Conservation (phyloP, 2,329 filamentous ascomycete genomes). For the Colletotrichum sp. region DNA sequence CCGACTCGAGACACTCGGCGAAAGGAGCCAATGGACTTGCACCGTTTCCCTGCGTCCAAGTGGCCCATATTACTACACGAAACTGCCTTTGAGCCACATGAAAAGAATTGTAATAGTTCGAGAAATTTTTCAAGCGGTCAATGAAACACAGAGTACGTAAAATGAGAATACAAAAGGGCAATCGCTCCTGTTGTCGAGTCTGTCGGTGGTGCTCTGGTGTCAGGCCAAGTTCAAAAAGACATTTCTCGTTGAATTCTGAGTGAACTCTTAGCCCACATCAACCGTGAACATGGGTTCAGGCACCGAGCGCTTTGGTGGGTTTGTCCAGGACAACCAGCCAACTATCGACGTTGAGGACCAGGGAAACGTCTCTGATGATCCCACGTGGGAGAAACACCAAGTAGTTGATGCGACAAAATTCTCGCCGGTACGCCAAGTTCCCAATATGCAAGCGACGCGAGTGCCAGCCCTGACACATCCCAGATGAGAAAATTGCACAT, state of each 20-base stretch:
- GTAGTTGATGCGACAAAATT: conserved; percentile 35
- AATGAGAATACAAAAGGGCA: neutral
- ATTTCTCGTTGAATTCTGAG: neutral
- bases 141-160: neutral
- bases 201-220: neutral
- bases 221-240: neutral
- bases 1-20: neutral
- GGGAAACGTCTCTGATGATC: conserved; percentile 22
- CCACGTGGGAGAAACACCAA: neutral
- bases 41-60: neutral
- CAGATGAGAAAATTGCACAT: conserved; percentile 37
- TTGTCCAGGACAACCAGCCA: neutral
- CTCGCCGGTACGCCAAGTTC: conserved; percentile 26
- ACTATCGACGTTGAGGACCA: neutral
- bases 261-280: neutral
- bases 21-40: neutral
- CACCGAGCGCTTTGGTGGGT: neutral
- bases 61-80: neutral
- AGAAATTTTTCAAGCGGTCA: neutral
- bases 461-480: neutral
- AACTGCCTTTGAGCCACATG: neutral
- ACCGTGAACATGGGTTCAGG: neutral
- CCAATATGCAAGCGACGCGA: neutral
- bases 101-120: neutral
- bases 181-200: neutral